Evolutionary conservation across 371 early-diverging fungal genomes (phyloP).

Genomic region (Saksenaea vasiformis): DNA sequence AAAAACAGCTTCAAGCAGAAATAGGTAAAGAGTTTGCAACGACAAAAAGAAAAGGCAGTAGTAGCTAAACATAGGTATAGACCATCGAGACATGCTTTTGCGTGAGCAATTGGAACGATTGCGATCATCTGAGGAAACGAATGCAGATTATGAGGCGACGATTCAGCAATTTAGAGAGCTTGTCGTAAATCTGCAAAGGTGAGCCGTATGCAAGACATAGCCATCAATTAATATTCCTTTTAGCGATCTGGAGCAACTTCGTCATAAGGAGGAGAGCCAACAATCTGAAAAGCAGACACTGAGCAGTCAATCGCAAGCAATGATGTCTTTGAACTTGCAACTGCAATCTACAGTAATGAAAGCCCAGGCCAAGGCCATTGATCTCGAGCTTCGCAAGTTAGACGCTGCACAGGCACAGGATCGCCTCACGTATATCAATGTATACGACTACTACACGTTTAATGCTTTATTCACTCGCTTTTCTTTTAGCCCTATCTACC

Average conservation of each 20-base stretch:
- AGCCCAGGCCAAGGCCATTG: slow-evolving; percentile 86
- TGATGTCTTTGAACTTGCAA: slow-evolving; percentile 81
- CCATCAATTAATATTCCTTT: neutral
- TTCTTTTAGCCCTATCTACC: slow-evolving; percentile 79
- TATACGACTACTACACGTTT: neutral
- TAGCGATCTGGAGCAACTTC: slow-evolving; percentile 68
- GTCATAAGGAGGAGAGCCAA: slow-evolving; percentile 62
- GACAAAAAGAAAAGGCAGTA: neutral
- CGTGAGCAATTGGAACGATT: slow-evolving; percentile 62
- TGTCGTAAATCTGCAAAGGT: slow-evolving; percentile 74
- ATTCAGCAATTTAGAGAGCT: slow-evolving; percentile 87
- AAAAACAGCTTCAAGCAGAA: slow-evolving; percentile 83
- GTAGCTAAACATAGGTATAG: slow-evolving; percentile 17
- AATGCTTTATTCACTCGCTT: neutral
- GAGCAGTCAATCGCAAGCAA: slow-evolving; percentile 79
- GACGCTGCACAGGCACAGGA: slow-evolving; percentile 84
- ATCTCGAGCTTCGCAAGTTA: slow-evolving; percentile 84
- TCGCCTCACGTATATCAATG: slow-evolving; percentile 66
- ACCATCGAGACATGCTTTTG: slow-evolving; percentile 70
- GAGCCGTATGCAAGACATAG: neutral
- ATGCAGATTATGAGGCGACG: slow-evolving; percentile 85
- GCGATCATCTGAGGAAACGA: slow-evolving; percentile 74
- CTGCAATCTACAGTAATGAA: slow-evolving; percentile 82
- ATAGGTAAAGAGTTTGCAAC: slow-evolving; percentile 45
- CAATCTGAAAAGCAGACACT: slow-evolving; percentile 52